Evolutionary conservation across 2,329 filamentous ascomycete species (phyloP).

Genomic region (Capronia epimyces): DNA sequence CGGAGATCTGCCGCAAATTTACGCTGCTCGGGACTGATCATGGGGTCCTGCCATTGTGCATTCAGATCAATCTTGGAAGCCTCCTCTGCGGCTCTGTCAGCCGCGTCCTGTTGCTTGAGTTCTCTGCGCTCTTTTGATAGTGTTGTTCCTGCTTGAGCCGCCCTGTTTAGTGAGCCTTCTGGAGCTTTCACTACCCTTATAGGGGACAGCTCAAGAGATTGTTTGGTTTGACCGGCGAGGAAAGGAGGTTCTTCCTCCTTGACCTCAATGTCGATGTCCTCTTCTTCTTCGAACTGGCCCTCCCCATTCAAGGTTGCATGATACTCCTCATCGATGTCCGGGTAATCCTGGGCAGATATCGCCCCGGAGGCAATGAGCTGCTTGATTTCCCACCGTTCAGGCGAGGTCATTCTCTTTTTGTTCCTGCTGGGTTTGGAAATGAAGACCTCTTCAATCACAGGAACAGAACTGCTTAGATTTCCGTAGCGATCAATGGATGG

Average conservation of each 20-base stretch:
- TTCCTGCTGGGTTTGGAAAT: conserved; percentile 54
- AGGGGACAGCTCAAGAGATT: conserved; percentile 87
- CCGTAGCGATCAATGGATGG: conserved; percentile 55
- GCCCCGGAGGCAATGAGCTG: conserved; percentile 95
- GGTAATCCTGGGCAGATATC: conserved; percentile 86
- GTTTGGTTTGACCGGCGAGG: conserved; percentile 90
- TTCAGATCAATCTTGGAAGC: conserved; percentile 73
- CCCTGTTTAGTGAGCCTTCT: conserved; percentile 94
- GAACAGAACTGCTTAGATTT: conserved; percentile 49
- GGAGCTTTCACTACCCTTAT: conserved; percentile 96
- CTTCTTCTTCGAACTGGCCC: conserved; percentile 73
- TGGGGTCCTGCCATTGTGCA: conserved; percentile 93
- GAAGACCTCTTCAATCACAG: conserved; percentile 59
- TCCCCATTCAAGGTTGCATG: conserved; percentile 81
- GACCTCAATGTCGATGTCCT: conserved; percentile 96
- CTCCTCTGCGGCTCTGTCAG: conserved; percentile 69
- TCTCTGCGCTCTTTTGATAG: conserved; percentile 88
- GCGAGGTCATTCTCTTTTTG: conserved; percentile 91
- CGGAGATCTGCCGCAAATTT: conserved; percentile 86
- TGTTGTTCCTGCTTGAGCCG: conserved; percentile 86
- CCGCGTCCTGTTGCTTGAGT: conserved; percentile 77
- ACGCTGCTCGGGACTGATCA: conserved; percentile 77
- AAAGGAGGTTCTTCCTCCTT: conserved; percentile 95
- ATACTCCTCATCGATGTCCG: conserved; percentile 90
- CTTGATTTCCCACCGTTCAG: conserved; percentile 94